These are phyloP conservation scores for Hamigera avellanea DNA, from an alignment of 495 filamentous ascomycete species.

Conservation along the genomic window DNA sequence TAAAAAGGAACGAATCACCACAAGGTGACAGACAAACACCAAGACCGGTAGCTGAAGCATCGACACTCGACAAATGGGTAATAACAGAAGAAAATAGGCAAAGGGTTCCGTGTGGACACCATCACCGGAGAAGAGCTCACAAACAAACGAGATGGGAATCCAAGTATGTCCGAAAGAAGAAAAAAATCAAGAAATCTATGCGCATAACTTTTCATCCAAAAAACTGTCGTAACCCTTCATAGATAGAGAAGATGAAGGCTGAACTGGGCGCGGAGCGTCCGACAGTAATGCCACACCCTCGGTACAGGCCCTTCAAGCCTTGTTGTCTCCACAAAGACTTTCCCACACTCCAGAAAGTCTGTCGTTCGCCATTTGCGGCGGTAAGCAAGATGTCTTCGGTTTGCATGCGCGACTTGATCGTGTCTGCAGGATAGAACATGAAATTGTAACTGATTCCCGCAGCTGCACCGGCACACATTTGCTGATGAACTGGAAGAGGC, in stretches of 20 bases:
- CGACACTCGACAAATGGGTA: no score
- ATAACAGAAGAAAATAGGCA: no score
- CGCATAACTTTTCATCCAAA: conserved; percentile 30
- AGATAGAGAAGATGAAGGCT: conserved; percentile 94
- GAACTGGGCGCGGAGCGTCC: conserved; percentile 78
- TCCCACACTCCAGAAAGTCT: conserved; percentile 58
- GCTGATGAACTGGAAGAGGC: conserved; percentile 50
- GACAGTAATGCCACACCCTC: conserved; percentile 92
- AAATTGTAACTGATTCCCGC: conserved; percentile 95
- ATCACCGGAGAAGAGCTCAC: no score
- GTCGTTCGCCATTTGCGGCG: conserved; percentile 21
- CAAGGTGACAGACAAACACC: no score
- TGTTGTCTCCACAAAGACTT: conserved; percentile 65
- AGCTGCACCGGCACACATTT: conserved; percentile 76
- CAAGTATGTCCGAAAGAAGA: not conserved
- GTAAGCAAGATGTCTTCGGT: conserved; percentile 55
- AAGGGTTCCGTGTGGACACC: no score
- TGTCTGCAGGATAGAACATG: conserved; percentile 92
- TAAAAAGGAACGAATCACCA: no score
- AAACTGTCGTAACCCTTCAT: conserved; percentile 65
- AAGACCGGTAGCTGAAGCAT: no score
- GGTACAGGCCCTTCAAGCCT: conserved; percentile 75
- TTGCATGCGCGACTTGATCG: conserved; percentile 93
- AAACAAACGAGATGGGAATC: no score
- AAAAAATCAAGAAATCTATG: conserved; percentile 1